Conservation (phyloP, 202 grass and related monocot genomes). For the Eragrostis tef region DNA sequence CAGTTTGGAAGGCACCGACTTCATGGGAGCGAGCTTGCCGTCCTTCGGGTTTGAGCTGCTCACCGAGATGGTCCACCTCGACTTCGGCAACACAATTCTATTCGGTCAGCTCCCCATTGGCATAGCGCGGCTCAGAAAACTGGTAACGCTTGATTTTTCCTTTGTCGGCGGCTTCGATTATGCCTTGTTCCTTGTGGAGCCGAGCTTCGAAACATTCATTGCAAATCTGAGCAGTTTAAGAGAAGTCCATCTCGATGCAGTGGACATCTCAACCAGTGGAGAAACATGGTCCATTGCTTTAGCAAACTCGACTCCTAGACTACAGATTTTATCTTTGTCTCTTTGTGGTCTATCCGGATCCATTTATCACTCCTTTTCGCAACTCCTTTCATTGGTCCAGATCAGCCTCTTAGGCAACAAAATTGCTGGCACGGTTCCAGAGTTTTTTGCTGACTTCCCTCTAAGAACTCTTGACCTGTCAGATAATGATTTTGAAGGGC, state of each 20-base stretch:
- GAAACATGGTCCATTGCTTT: constrained; percentile 49
- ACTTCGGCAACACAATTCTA: constrained; percentile 50
- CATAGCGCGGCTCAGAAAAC: constrained; percentile 51
- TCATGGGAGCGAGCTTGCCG: constrained; percentile 13
- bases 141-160: constrained; percentile 54
- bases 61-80: constrained; percentile 42
- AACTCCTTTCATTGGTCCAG: constrained; percentile 34
- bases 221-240: constrained; percentile 48
- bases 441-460: constrained; percentile 45
- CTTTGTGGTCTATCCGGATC: constrained; percentile 32
- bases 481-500: constrained; percentile 41
- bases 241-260: constrained; percentile 44
- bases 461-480: constrained; percentile 29
- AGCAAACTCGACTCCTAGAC: constrained; percentile 29
- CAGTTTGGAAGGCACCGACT: constrained; percentile 28
- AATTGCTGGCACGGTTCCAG: constrained; percentile 36
- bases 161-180: too few relatives aligned
- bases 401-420: constrained; percentile 25
- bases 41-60: constrained; percentile 50
- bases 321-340: constrained; percentile 43
- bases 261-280: constrained; percentile 46
- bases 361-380: constrained; percentile 49
- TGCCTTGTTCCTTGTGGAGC: constrained; percentile 27
- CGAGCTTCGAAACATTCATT: constrained; percentile 37
- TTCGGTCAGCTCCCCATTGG: constrained; percentile 47